Evolutionary conservation across 306 rosid species (phyloP), one percentile per base, ranked within the genome.

Genomic region (Castanospermum australe): DNA sequence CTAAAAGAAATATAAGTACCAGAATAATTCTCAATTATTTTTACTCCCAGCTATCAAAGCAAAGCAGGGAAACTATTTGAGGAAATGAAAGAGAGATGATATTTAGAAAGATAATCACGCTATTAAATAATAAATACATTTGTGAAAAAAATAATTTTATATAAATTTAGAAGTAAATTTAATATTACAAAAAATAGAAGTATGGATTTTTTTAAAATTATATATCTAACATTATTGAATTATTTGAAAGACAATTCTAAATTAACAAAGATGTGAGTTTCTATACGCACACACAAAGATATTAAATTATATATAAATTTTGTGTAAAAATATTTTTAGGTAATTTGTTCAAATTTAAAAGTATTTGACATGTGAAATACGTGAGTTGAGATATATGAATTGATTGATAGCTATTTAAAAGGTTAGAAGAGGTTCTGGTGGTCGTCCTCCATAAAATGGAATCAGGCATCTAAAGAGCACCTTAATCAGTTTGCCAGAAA

Each of bases 371-470:
- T n/a, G n/a, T n/a, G n/a, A n/a, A n/a, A n/a, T n/a, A n/a, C 10
- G 12, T 39, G 10, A 39, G 12, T 6, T 60, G 25, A 50, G 10
- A 51, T 51, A 51, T 6, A 25, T 51, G 57, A 51, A 51, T 51
- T 51, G 8, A 18, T 21, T 55, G 32, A 28, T 28, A 28, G 2
- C n/a, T 9, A 21, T 5, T 5, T 73, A 13, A 73, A 22, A 24
- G 8, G 8, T 56, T 45, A 50, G 85, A 57, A 59, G 66, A 57
- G 28, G 4, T 14, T 42, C 30, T 22, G 24, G 68, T 60, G 47
- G 63, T 41, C 48, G 73, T 44, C 28, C 21, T 75, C 52, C 75
- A 41, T 38, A 75, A 51, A 20, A 56, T n/a, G 73, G 76, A 55
- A 55, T 79, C 79, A 56, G 15, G 6, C 2, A 5, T 44, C 38